Conservation (phyloP, 768 basidiomycete species). For the Boletus eberwhitei region DNA sequence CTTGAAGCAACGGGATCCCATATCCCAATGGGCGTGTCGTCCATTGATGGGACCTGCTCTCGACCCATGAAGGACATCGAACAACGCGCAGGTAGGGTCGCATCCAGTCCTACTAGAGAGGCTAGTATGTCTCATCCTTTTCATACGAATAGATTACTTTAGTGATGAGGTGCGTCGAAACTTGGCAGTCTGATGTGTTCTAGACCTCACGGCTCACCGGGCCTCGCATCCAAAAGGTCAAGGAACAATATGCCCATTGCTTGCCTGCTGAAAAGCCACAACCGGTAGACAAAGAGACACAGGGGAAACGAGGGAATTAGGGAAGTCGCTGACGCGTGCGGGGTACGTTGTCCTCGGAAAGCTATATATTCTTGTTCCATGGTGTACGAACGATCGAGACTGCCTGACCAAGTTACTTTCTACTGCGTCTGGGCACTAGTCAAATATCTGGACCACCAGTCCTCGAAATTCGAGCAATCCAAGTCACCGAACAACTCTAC, state of each 20-base stretch:
- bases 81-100: conserved; percentile 42
- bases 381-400: conserved; percentile 4
- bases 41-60: conserved; percentile 37
- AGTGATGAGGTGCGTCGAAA: conserved; percentile 25
- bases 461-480: conserved; percentile 66
- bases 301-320: neutral
- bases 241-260: conserved; percentile 19
- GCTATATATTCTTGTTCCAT: neutral
- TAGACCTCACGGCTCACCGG: neutral
- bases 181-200: neutral
- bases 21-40: conserved; percentile 47
- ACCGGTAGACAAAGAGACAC: conserved; percentile 8
- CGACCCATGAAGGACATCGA: conserved; percentile 38
- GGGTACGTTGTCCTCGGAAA: neutral
- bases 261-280: conserved; percentile 6
- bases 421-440: conserved; percentile 13
- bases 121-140: neutral
- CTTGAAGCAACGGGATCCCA: conserved; percentile 48
- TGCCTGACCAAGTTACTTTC: neutral
- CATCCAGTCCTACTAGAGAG: neutral
- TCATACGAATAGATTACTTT: conserved; percentile 24
- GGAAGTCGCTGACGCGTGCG: neutral
- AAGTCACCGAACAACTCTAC: conserved; percentile 62
- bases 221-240: conserved; percentile 9
- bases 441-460: conserved; percentile 75